Base-by-base conservation (phyloP, 805 yeast species). In the Tetrapisispora namnaoensis region DNA sequence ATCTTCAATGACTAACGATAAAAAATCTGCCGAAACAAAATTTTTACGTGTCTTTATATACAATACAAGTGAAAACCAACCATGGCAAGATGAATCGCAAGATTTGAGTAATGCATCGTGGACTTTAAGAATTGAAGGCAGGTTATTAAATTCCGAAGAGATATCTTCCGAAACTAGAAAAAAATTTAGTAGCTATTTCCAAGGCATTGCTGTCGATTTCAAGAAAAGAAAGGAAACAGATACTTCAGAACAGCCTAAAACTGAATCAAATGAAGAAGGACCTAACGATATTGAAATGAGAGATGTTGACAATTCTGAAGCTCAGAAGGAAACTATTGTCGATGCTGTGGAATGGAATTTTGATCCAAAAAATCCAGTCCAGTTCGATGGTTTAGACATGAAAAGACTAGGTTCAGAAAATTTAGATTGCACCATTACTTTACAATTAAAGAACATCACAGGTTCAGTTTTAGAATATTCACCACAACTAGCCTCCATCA, bases 41-140 rank as follows among this genome's bases (percentile, higher is more conserved):
- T 82, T 84, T 14, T 73, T 93, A 56, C 78, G 98, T 49, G 77
- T 93, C 17, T 91, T 82, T 61, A 73, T 93, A 18, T 88, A 90
- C 59, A 88, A 86, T 62, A 83, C 87, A 4, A 72, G 84, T 30
- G 86, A 82, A 52, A 86, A 86, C 63, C 98, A 91, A 68, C 86
- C 91, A 41, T 93, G 98, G 98, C 91, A 85, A 62, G 42, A 44
- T 39, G 36, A 38, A 24, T 13, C 44, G 13, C 46, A 42, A 17
- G 43, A 41, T 14, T 39, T 48, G 38, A 61, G 57, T 3, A 78
- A 73, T 41, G 76, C 86, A 2, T 63, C 78, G 1, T 91, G 97
- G 97, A 84, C 93, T 1, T 74, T 91, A 55, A 75, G 95, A 49
- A 77, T 93, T 24, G 98, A 93, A 66, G 99, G 99, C 14, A 73